Base-by-base conservation (phyloP, 352 stramenopile genomes). In the Achlya hypogyna region DNA sequence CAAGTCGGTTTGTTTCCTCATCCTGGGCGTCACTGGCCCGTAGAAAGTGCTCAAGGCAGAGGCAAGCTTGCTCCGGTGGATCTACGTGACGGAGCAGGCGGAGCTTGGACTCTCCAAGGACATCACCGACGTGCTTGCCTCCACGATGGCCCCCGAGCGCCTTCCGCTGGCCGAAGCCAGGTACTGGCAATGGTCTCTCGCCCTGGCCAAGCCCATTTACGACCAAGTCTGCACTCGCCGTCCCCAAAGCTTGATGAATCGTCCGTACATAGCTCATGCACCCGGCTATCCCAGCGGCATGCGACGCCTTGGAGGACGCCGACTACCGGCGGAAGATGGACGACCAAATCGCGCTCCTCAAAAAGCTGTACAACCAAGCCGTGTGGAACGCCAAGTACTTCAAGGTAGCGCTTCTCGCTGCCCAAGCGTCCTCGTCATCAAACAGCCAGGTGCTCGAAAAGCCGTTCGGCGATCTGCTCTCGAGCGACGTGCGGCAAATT, bases 301-400 rank as follows among this genome's bases (percentile, higher is more conserved):
- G 35, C 5, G 58, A 65, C 16, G 23, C 23, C n/a, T 34, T 54
- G 6, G 51, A 12, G 2, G 40, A 49, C 32, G 18, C 9, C 27
- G 38, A 38, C 32, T 49, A 67, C 9, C 12, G 5, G 27, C 5
- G 20, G 10, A 65, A 67, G 38, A 49, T 67, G 1, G 34, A 54
- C 10, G 60, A 67, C 10, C 42, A 67, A 8, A 22, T 43, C 1
- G 28, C 22, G 22, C 27, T n/a, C n/a, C n/a, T 67, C 34, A 54
- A 58, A 27, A 67, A 67, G 18, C 20, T 67, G 34, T 49, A 67
- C 51, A 32, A 67, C 47, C 60, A 67, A 67, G 60, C 60, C 4
- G 38, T 58, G 34, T 67, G 60, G 60, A 67, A 67, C 23, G 60
- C 42, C 51, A 67, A 67, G 27, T 67, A 67, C 60, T 67, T 67